Base-by-base conservation (phyloP, 331 rosid genomes). In the Malus hybrid region DNA sequence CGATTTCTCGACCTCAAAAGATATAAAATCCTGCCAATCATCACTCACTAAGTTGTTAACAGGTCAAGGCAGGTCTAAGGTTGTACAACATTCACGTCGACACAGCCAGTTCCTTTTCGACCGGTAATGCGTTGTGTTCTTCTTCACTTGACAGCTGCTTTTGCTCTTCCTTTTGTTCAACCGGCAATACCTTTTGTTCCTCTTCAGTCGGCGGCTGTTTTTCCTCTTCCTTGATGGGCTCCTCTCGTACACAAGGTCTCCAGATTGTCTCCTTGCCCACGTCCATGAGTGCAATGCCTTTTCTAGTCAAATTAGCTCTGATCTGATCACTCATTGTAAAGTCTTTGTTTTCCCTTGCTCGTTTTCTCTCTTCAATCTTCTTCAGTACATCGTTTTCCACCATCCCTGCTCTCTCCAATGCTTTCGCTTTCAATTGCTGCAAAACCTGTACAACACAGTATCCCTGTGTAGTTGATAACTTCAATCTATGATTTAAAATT, bases 221-320 rank as follows among this genome's bases (percentile, higher is more conserved):
- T 44, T 24, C 63, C 20, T 77, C 68, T 75, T 71, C 73, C 66
- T 74, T 73, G 36, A 68, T 77, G 7, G 78, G 68, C 56, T 72
- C 85, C 8, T 63, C 81, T 2, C 89, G 91, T 72, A 88, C 84
- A 78, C 96, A 87, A 34, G 99, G 98, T 71, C 98, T 91, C 96
- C 97, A 91, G 71, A 87, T 68, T 33, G 93, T 87, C 81, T 90
- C 97, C 28, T 80, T 90, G 60, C 96, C 97, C 15, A 88, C 86
- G 71, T 94, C 97, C 97, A 94, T 94, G 9, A 94, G 90, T 8
- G 96, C 89, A 66, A 94, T 89, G 81, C 97, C 97, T 82, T 86
- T 87, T 8, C 80, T 76, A 36, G 89, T 83, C 80, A 94, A 84
- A 22, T 87, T 85, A 9, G 89, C 86, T 77, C 97, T 87, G 77